Conservation (phyloP, 768 basidiomycete genomes). For the Boletus pseudo-olivaceus region DNA sequence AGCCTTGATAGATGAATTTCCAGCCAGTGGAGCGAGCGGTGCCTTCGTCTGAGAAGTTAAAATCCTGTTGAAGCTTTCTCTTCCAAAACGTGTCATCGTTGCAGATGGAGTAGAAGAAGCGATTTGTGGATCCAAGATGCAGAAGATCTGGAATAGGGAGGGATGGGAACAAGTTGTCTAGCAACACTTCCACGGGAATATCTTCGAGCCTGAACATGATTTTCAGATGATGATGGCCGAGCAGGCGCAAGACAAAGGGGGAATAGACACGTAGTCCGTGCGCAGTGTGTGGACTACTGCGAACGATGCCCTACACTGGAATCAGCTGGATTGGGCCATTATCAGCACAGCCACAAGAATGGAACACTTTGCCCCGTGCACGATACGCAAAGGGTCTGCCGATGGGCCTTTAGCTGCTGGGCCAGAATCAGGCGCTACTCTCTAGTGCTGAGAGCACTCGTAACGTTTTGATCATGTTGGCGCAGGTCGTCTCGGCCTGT, state of each 20-base stretch:
- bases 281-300: conserved; percentile 2
- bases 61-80: conserved; percentile 62
- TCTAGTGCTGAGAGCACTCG: background rate
- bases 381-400: background rate
- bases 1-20: conserved; percentile 73
- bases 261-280: conserved; percentile 1
- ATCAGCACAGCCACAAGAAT: conserved; percentile 25
- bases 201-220: conserved; percentile 43
- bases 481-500: background rate
- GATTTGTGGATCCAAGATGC: conserved; percentile 58
- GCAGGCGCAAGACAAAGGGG: background rate
- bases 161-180: conserved; percentile 66
- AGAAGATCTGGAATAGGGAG: conserved; percentile 55
- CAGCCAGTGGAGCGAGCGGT: conserved; percentile 77
- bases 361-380: too few species aligned
- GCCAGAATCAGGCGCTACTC: background rate
- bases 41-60: conserved; percentile 68
- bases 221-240: background rate
- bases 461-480: background rate
- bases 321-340: conserved; percentile 12
- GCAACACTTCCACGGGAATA: conserved; percentile 72
- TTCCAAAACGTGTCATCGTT: conserved; percentile 82
- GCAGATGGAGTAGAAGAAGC: conserved; percentile 56
- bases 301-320: conserved; percentile 2
- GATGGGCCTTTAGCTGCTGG: background rate